These are phyloP conservation scores for Gossypium laxum DNA, from an alignment of 441 rosid species.

Conservation along the genomic window DNA sequence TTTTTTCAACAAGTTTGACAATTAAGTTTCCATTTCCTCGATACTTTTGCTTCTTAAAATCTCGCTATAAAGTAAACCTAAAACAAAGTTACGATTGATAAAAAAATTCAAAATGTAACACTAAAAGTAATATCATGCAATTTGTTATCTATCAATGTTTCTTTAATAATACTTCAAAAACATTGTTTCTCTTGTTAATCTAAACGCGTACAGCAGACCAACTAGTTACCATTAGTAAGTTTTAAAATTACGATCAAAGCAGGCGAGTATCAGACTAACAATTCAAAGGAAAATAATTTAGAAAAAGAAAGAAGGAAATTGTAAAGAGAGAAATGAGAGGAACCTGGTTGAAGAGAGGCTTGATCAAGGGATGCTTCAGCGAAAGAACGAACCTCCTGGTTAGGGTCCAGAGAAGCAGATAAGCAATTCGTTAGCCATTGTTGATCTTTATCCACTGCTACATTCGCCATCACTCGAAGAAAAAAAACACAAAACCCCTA, in stretches of 20 bases:
- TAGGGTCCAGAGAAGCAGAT: slow-evolving; percentile 79
- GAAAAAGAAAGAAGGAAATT: not conserved
- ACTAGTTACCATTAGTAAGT: not conserved
- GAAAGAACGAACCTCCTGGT: slow-evolving; percentile 69
- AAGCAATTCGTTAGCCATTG: slow-evolving; percentile 86
- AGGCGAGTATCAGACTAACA: not conserved
- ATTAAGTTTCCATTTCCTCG: not conserved
- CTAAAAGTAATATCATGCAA: not conserved
- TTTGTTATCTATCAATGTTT: not conserved
- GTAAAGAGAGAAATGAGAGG: not conserved
- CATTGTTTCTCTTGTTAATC: not conserved
- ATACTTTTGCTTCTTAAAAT: not conserved
- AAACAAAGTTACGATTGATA: not conserved
- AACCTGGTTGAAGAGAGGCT: slow-evolving; percentile 88
- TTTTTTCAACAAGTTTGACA: not conserved
- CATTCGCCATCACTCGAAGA: slow-evolving; percentile 23
- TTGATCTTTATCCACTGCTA: slow-evolving; percentile 64
- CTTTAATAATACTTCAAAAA: not conserved
- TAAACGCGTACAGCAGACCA: not conserved
- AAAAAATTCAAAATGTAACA: not conserved
- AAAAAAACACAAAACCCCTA: not conserved
- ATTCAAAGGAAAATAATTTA: not conserved
- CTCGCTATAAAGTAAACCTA: not conserved
- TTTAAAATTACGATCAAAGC: not conserved
- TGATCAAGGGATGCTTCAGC: slow-evolving; percentile 81